Percentiles rank a stretch among this genome's conserved stretches.
Evolutionary conservation across 2,329 filamentous ascomycete genomes (phyloP).

Genomic region (Nemania sp.): DNA sequence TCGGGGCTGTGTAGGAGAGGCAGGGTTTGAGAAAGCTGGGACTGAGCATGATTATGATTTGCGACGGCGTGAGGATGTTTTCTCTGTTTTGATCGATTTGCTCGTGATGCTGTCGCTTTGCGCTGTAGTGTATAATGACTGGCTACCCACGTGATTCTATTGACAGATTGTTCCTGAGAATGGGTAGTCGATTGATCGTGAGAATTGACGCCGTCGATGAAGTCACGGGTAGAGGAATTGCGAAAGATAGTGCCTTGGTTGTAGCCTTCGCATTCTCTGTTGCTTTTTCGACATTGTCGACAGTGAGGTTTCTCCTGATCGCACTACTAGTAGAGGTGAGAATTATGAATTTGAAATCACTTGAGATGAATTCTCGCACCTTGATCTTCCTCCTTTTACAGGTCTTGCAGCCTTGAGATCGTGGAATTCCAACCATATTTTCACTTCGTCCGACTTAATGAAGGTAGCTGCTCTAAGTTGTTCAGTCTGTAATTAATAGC

Average conservation of each 20-base stretch:
- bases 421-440: constrained; percentile 29
- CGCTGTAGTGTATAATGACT: background rate
- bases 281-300: constrained; percentile 29
- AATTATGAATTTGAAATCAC: background rate
- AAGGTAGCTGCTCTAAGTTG: background rate
- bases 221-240: constrained; percentile 23
- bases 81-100: background rate
- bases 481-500: background rate
- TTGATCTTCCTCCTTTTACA: constrained; percentile 31
- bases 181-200: background rate
- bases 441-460: background rate
- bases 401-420: constrained; percentile 28
- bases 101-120: background rate
- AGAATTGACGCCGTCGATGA: background rate
- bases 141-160: constrained; percentile 7
- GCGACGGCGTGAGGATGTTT: background rate
- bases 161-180: constrained; percentile 6
- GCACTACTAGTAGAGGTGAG: constrained; percentile 15
- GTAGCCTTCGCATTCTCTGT: constrained; percentile 28
- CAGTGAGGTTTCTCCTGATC: constrained; percentile 26
- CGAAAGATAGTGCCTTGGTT: constrained; percentile 22
- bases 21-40: background rate
- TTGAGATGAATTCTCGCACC: constrained; percentile 9
- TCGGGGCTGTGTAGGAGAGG: constrained; percentile 15
- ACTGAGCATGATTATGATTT: background rate